Evolutionary conservation across 106 monocot species (phyloP).

Genomic region (Apostasia shenzhenica): DNA sequence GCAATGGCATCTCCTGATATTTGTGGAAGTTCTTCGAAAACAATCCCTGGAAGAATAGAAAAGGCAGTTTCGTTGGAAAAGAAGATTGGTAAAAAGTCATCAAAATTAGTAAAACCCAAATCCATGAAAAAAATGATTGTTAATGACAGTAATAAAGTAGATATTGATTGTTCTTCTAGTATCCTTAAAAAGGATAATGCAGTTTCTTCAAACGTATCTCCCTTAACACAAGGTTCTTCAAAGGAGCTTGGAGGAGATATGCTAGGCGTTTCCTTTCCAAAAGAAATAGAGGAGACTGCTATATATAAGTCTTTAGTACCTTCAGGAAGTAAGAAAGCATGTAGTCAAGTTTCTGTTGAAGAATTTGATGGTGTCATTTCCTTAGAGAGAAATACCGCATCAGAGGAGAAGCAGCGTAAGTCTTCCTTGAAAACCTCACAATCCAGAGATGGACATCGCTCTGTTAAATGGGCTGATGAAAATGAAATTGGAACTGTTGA

Average conservation of each 20-base stretch:
- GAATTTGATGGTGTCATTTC: conserved; percentile 6
- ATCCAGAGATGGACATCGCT: conserved; percentile 18
- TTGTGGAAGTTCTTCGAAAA: neutral
- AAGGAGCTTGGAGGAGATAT: neutral
- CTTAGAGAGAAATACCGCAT: conserved; percentile 2
- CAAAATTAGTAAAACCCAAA: conserved; percentile 21
- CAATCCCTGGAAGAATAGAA: neutral
- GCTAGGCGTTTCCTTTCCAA: neutral
- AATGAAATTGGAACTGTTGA: conserved; percentile 4
- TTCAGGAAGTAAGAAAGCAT: neutral
- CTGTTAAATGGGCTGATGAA: conserved; percentile 85
- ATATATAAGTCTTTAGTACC: neutral
- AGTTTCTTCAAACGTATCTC: neutral
- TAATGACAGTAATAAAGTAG: conserved; percentile 3
- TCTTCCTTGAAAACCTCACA: conserved; percentile 53
- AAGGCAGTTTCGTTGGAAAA: neutral
- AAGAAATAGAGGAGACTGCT: neutral
- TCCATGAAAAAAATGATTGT: conserved; percentile 8
- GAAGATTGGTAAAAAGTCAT: conserved; percentile 6
- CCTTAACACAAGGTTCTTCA: neutral
- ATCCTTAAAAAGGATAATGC: conserved; percentile 2
- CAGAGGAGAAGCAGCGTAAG: conserved; percentile 22
- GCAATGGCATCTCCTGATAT: no score
- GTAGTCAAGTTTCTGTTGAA: neutral
- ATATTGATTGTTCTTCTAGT: conserved; percentile 8